phyloP scores from a whole-genome alignment of 2,329 filamentous ascomycete genomes.

The Talaromyces sp. region DNA sequence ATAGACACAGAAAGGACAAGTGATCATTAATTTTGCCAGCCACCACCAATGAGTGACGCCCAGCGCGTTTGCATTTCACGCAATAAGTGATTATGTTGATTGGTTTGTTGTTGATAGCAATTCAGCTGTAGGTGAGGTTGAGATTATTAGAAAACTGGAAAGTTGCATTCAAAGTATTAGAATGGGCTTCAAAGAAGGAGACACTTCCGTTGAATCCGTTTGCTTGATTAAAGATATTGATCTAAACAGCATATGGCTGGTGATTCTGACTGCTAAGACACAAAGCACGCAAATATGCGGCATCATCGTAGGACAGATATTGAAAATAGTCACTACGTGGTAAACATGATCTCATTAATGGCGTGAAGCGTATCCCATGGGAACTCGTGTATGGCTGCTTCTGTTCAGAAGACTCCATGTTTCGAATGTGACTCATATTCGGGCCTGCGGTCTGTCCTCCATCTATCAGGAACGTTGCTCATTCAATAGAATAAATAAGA shows the following conservation, averaged over 20 bases:
- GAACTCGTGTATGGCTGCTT: neutral
- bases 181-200: too few species aligned
- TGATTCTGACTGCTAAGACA: neutral
- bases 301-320: neutral
- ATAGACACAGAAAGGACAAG: too few species aligned
- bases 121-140: too few species aligned
- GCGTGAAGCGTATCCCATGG: slow-evolving; percentile 3
- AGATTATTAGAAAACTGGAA: too few species aligned
- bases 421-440: slow-evolving; percentile 15
- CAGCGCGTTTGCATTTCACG: too few species aligned
- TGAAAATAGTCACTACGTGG: neutral
- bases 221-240: too few species aligned
- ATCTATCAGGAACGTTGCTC: slow-evolving; percentile 14
- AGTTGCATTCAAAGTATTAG: too few species aligned
- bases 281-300: slow-evolving; percentile 3
- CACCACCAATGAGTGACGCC: too few species aligned
- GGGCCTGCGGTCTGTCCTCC: slow-evolving; percentile 24
- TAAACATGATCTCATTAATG: slow-evolving; percentile 9
- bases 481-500: neutral
- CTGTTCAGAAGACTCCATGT: neutral
- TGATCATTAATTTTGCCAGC: too few species aligned
- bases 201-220: too few species aligned
- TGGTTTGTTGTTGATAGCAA: too few species aligned
- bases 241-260: neutral
- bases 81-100: too few species aligned